phyloP scores from a whole-genome alignment of 306 rosid species.

The Gynostemma pentaphyllum region DNA sequence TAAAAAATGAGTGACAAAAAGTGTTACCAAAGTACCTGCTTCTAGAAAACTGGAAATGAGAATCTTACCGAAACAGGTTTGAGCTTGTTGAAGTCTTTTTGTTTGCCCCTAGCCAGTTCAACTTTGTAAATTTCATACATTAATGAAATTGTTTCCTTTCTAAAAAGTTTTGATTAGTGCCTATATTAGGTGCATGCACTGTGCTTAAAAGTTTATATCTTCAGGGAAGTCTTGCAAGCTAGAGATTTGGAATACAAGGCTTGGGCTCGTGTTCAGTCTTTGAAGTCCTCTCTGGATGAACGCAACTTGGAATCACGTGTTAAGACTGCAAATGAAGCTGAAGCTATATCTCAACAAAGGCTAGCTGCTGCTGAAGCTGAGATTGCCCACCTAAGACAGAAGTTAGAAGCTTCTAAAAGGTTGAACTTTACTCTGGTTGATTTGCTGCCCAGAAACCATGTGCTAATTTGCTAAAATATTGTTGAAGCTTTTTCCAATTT shows the following conservation, averaged over 20 bases:
- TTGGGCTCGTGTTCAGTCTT: conserved; percentile 71
- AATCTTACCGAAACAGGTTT: no score
- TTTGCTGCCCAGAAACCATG: background rate
- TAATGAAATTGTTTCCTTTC: background rate
- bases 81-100: background rate
- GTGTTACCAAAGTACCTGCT: no score
- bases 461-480: no score
- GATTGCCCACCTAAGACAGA: conserved; percentile 67
- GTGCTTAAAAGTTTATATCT: conserved; percentile 15
- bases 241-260: conserved; percentile 74
- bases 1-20: no score
- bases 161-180: background rate
- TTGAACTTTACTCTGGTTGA: conserved; percentile 12
- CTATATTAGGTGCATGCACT: conserved; percentile 6
- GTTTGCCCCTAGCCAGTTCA: background rate
- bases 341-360: conserved; percentile 82
- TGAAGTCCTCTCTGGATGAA: conserved; percentile 81
- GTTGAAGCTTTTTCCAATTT: background rate
- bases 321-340: conserved; percentile 89
- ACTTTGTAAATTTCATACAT: background rate
- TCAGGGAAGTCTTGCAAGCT: conserved; percentile 76
- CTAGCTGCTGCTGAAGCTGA: conserved; percentile 97
- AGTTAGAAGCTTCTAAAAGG: conserved; percentile 70
- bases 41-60: no score
- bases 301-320: conserved; percentile 76